These are phyloP conservation scores for Taphrina deformans DNA, from an alignment of 1,139 yeast species.

Conservation along the genomic window DNA sequence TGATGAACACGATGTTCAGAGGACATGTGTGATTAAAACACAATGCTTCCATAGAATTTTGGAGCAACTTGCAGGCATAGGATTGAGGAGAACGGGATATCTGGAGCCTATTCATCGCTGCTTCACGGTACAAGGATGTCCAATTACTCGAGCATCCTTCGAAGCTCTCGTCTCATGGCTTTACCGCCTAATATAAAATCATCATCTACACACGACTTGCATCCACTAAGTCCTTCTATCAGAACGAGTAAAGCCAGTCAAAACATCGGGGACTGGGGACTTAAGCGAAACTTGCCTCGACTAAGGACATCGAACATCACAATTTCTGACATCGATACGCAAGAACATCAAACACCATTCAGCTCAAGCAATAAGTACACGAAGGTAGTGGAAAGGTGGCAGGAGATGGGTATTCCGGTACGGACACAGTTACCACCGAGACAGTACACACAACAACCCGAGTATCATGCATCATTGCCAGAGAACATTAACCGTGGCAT, in stretches of 20 bases:
- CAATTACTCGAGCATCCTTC: constrained; percentile 10
- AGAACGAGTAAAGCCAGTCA: constrained; percentile 18
- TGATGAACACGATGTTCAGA: no score
- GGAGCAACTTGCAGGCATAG: no score
- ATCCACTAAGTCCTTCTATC: constrained; percentile 23
- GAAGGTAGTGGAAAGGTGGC: constrained; percentile 22
- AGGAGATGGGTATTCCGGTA: constrained; percentile 28
- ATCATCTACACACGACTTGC: neutral
- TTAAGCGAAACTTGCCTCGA: constrained; percentile 29
- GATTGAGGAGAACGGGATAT: no score
- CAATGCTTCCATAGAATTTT: no score
- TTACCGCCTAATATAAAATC: constrained; percentile 20
- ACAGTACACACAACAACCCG: neutral
- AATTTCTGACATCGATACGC: constrained; percentile 23
- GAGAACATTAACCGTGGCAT: constrained; percentile 14
- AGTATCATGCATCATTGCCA: neutral
- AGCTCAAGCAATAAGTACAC: constrained; percentile 17
- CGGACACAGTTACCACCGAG: neutral
- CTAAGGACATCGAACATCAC: constrained; percentile 27
- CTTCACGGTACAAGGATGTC: no score
- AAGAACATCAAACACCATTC: constrained; percentile 31
- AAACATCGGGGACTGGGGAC: constrained; percentile 35
- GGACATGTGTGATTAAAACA: no score
- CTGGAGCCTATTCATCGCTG: no score
- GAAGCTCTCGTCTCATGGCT: constrained; percentile 20